Evolutionary conservation across 108 stramenopile species (phyloP).

Genomic region (Nitzschia sp.): DNA sequence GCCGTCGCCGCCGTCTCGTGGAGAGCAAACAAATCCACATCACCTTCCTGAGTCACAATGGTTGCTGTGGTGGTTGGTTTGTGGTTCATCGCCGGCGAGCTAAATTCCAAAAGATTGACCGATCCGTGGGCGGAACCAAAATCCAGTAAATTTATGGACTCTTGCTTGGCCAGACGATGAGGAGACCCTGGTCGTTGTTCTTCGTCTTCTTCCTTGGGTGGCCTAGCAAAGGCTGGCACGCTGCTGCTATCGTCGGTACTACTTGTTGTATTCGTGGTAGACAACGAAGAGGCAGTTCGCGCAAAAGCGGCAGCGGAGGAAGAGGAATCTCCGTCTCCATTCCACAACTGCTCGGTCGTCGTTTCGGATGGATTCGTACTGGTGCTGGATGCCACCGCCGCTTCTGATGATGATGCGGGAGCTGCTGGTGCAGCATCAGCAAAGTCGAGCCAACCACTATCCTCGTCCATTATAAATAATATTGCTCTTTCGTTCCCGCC

Average conservation of each 20-base stretch:
- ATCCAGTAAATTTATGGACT: conserved; percentile 8
- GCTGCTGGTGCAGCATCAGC: too few relatives aligned
- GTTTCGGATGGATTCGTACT: too few relatives aligned
- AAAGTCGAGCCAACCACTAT: too few relatives aligned
- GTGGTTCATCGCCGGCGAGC: neutral
- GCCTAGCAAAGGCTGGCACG: neutral
- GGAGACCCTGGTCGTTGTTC: neutral
- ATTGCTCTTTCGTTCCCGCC: too few relatives aligned
- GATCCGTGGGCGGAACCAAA: conserved; percentile 1
- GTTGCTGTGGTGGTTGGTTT: neutral
- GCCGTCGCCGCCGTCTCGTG: neutral
- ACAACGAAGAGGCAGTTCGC: neutral
- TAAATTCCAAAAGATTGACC: neutral
- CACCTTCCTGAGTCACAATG: neutral
- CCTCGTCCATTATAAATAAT: too few relatives aligned
- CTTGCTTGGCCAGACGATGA: neutral
- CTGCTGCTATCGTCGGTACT: neutral
- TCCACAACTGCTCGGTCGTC: too few relatives aligned
- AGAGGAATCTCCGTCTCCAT: too few relatives aligned
- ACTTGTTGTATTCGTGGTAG: neutral
- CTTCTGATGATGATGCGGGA: too few relatives aligned
- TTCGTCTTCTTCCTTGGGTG: neutral
- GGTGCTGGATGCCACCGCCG: too few relatives aligned
- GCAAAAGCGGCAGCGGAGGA: neutral
- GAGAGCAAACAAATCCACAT: neutral